Percentiles rank a stretch among this genome's conserved stretches.
These are phyloP conservation scores for Phytopythium montanum DNA, from an alignment of 352 stramenopile species.

Conservation along the genomic window DNA sequence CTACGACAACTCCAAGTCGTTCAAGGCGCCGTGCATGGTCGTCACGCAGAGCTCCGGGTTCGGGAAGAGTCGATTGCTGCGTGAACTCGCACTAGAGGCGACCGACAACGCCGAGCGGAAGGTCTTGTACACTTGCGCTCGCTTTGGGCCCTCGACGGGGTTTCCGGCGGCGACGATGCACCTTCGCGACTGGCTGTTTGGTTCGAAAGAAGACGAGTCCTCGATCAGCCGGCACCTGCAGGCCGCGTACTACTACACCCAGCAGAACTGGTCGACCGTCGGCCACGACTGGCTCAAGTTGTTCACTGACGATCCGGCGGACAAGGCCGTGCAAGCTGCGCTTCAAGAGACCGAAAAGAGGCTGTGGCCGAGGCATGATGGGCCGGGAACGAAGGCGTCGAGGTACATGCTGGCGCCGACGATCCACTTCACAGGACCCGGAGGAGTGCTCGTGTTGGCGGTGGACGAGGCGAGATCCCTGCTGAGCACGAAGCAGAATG, in stretches of 20 bases:
- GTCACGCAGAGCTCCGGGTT: neutral
- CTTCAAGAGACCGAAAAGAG: neutral
- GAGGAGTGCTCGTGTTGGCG: conserved; percentile 3
- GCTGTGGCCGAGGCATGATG: neutral
- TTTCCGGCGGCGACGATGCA: conserved; percentile 2
- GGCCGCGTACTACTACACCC: conserved; percentile 3
- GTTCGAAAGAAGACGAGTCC: neutral
- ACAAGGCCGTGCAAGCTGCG: neutral
- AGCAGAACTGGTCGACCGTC: conserved; percentile 3
- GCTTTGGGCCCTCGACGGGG: conserved; percentile 8
- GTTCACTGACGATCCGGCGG: neutral
- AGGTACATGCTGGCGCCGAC: too few species aligned
- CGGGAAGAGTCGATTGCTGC: neutral
- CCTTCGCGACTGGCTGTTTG: conserved; percentile 12
- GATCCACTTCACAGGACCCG: neutral
- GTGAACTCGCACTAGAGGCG: neutral
- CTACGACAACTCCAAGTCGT: neutral
- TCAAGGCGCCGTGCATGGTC: neutral
- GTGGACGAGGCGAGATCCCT: conserved; percentile 7
- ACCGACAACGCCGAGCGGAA: neutral
- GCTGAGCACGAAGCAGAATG: neutral
- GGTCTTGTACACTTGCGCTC: neutral
- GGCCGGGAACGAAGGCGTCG: neutral
- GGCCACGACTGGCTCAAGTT: conserved; percentile 5
- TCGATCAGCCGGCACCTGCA: neutral